phyloP scores from a whole-genome alignment of 805 yeast genomes.

The Komagataella ulmi region DNA sequence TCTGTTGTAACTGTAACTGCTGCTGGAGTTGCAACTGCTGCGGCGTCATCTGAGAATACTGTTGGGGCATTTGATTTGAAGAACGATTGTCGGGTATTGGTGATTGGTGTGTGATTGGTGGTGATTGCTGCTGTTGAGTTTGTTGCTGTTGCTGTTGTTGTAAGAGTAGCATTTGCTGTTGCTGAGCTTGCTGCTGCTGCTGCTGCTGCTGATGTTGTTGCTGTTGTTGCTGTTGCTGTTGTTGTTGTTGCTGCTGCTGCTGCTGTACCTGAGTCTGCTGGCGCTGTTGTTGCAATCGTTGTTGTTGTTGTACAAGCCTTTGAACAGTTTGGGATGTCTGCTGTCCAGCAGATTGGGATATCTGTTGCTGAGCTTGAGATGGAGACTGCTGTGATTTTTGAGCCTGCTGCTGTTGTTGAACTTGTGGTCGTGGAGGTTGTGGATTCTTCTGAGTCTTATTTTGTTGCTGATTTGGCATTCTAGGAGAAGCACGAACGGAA shows the following conservation, averaged over 20 bases:
- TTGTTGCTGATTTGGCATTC: constrained; percentile 8
- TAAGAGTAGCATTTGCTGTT: neutral
- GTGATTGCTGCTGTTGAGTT: neutral
- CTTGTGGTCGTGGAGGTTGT: constrained; percentile 11
- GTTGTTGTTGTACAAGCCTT: constrained; percentile 1
- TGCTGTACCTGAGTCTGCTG: constrained; percentile 8
- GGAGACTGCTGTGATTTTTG: neutral
- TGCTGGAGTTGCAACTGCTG: neutral
- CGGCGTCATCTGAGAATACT: neutral
- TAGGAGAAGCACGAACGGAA: constrained; percentile 37
- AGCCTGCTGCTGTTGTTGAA: constrained; percentile 4
- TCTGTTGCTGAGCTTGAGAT: constrained; percentile 6
- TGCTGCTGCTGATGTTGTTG: constrained; percentile 7
- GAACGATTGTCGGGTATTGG: neutral
- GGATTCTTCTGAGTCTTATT: constrained; percentile 2
- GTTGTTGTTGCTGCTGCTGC: neutral
- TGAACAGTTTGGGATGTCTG: neutral
- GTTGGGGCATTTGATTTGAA: neutral
- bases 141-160: neutral
- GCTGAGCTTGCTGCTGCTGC: constrained; percentile 2
- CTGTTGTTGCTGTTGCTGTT: constrained; percentile 1
- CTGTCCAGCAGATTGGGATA: neutral
- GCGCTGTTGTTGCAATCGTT: constrained; percentile 8
- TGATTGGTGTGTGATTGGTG: neutral
- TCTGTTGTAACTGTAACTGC: constrained; percentile 1